Evolutionary conservation across 768 basidiomycete genomes (phyloP), one percentile per base, ranked within the genome.

Genomic region (Termitomyces sp.): DNA sequence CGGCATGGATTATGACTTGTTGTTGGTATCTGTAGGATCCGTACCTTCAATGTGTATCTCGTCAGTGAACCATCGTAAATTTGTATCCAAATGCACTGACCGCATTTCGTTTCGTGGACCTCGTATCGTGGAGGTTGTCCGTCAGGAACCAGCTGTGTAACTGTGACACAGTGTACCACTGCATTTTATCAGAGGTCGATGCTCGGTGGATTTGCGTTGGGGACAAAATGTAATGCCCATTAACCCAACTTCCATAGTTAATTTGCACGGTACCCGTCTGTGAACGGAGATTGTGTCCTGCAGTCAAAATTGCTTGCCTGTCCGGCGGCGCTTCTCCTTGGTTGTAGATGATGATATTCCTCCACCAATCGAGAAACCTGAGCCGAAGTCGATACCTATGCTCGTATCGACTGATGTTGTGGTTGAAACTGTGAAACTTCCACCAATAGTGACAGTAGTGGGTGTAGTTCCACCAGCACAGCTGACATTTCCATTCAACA

Each of bases 221-320:
- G 43, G 10, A 57, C 61, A 63, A 58, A 41, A 56, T 57, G 30
- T 57, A 63, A 57, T 63, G 61, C 2, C 38, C 61, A 30, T 56
- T 44, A 8, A 63, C 58, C 2, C 55, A 55, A 41, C 50, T 20
- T 46, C 61, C 62, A 33, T 63, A 63, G 36, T 63, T 60, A n/a
- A 60, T 48, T 51, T 63, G 50, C 4, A 63, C 32, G 26, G 55
- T 60, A 3, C 61, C 61, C 32, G 62, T 63, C 50, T 63, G 56
- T 18, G 62, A 63, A 43, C 57, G 55, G 41, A 54, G 60, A 5
- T 48, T 63, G 41, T 32, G 50, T 0, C 62, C 62, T 10, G 56
- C 62, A 16, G 56, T 60, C 32, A 36, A 63, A 1, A 63, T 56
- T 3, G 62, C 62, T 43, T 63, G 62, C 28, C 56, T 57, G 12